These are phyloP conservation scores for Xanthoceras sorbifolium DNA, from an alignment of 345 rosid species.

Conservation along the genomic window DNA sequence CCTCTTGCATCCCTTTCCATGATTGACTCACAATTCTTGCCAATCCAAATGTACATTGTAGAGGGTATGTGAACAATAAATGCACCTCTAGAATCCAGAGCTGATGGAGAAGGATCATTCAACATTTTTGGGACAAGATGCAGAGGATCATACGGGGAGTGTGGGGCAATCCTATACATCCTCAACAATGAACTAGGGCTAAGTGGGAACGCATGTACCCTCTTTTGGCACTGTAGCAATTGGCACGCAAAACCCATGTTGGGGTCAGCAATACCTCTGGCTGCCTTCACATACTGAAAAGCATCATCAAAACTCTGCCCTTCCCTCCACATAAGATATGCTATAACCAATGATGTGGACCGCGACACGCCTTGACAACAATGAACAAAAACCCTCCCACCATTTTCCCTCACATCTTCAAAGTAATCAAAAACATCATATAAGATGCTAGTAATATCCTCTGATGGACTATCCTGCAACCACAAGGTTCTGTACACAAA, in stretches of 20 bases:
- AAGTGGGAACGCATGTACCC: slow-evolving; percentile 96
- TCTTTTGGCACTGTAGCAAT: slow-evolving; percentile 93
- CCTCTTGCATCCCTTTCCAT: slow-evolving; percentile 99
- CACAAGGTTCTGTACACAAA: slow-evolving; percentile 92
- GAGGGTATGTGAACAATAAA: slow-evolving; percentile 88
- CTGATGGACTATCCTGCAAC: slow-evolving; percentile 98
- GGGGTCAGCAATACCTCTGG: slow-evolving; percentile 97
- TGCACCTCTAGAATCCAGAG: slow-evolving; percentile 97
- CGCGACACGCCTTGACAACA: slow-evolving; percentile 99
- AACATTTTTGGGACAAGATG: slow-evolving; percentile 96
- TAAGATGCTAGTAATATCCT: slow-evolving; percentile 96
- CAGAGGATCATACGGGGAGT: slow-evolving; percentile 96
- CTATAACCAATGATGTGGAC: slow-evolving; percentile 96
- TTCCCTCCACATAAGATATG: slow-evolving; percentile 99
- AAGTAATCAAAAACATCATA: slow-evolving; percentile 99
- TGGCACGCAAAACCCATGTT: slow-evolving; percentile 99
- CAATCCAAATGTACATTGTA: slow-evolving; percentile 90
- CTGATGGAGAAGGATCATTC: slow-evolving; percentile 77
- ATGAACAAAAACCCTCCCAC: slow-evolving; percentile 94
- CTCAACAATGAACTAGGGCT: slow-evolving; percentile 96
- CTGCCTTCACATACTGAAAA: slow-evolving; percentile 93
- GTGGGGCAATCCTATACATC: slow-evolving; percentile 91
- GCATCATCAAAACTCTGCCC: slow-evolving; percentile 99
- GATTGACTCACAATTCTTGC: slow-evolving; percentile 71
- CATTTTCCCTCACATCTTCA: slow-evolving; percentile 93